Percentiles rank a stretch among this genome's conserved stretches.
Evolutionary conservation across 2,329 filamentous ascomycete genomes (phyloP).

Genomic region (Paecilomyces variotii): DNA sequence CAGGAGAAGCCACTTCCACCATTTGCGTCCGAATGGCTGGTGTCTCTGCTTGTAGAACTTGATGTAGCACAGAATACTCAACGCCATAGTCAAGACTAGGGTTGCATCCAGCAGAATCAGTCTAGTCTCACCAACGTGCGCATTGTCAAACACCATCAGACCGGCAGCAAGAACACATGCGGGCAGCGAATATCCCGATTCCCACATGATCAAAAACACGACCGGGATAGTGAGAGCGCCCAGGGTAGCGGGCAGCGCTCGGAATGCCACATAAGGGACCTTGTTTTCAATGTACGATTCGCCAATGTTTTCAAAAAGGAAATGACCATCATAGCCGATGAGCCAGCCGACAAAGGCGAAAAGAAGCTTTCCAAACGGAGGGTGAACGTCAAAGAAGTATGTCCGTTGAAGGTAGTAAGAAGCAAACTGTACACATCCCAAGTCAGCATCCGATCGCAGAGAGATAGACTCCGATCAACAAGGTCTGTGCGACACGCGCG

Average conservation of each 20-base stretch:
- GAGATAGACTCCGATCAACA: neutral
- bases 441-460: neutral
- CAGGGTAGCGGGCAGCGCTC: constrained; percentile 83
- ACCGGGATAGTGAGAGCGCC: constrained; percentile 91
- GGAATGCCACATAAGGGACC: constrained; percentile 93
- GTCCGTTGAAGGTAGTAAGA: constrained; percentile 85
- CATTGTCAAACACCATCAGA: constrained; percentile 90
- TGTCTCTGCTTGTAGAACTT: constrained; percentile 96
- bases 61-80: constrained; percentile 88
- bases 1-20: constrained; percentile 99
- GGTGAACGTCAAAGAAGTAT: constrained; percentile 99
- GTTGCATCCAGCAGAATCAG: constrained; percentile 93
- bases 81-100: constrained; percentile 89
- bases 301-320: constrained; percentile 98
- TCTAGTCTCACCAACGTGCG: constrained; percentile 91
- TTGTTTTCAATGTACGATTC: constrained; percentile 97
- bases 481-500: neutral
- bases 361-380: constrained; percentile 94
- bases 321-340: constrained; percentile 92
- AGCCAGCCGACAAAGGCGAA: constrained; percentile 97
- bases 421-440: constrained; percentile 33
- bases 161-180: constrained; percentile 81
- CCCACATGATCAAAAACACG: constrained; percentile 98
- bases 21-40: constrained; percentile 82
- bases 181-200: constrained; percentile 93